Evolutionary conservation across 805 yeast genomes (phyloP), one percentile per base, ranked within the genome.

Genomic region (Hanseniaspora nectarophila): DNA sequence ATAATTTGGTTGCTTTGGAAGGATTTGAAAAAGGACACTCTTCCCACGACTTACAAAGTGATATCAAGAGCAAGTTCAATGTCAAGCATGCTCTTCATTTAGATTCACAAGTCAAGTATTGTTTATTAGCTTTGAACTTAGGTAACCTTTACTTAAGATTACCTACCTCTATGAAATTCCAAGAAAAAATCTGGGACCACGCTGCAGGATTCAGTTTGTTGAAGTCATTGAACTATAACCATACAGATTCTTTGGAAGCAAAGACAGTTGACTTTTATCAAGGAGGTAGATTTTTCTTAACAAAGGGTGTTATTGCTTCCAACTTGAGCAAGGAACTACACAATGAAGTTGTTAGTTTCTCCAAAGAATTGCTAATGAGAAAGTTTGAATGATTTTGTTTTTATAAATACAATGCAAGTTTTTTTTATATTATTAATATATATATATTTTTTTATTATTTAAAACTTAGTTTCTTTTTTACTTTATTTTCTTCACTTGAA

Each of bases 151-250:
- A 94, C 61, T 71, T 92, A 55, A 80, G 99, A 59, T 69, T 94
- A 54, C 99, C 99, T 13, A 78, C 81, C 43, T 79, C 75, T 57
- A 72, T 78, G 48, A 67, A 75, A 2, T 92, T 89, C 65, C 76
- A 85, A 60, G 99, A 92, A 65, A 92, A 92, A 67, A 88, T 92
- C 55, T 92, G 98, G 97, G 99, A 92, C 67, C 99, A 92, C 65
- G 97, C 97, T 18, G 94, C 97, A 1, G 99, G 98, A 3, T 82
- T 84, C 61, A 73, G 90, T 13, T 74, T 92, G 55, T 81, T 94
- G 43, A 73, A 76, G 33, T 98, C 94, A 66, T 84, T 94, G 59
- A 97, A 97, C 40, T 98, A 98, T 6, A 65, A 71, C 46, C 97
- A 92, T 12, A 79, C 90, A 15, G 98, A 92, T 63, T 54, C 68